Evolutionary conservation across 1,139 yeast species (phyloP), one percentile per base, ranked within the genome.

Genomic region (Protomyces macrosporus): DNA sequence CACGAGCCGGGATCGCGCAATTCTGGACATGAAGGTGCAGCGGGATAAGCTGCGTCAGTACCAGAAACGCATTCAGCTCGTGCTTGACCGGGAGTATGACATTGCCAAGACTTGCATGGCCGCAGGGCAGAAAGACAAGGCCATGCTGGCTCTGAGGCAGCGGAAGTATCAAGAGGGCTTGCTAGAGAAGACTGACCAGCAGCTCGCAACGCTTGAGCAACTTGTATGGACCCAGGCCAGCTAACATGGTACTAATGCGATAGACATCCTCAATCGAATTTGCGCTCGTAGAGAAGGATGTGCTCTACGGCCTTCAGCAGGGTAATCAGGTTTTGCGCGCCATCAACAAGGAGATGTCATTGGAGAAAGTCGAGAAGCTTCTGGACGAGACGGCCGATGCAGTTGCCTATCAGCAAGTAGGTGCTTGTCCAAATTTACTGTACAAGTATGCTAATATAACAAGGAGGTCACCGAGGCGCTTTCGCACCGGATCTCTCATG

Each of bases 381-480:
- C 76, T 91, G 82, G 97, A 91, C 72, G 95, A 89, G 65, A 81
- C 88, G 39, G 90, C 87, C 56, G 97, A 90, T 48, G 95, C 93
- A 64, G 79, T 86, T 30, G 79, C 86, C 48, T 87, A 87, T 72
- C 97, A 90, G 69, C 84, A 87, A 66, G 88, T 67, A 30, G 33
- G 65, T 53, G n/a, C n/a, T n/a, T 45, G 48, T 23, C 51, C 14
- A 10, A 23, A 14, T 48, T 7, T 33, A 34, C n/a, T 14, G 42
- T 50, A 50, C 35, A 50, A 45, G n/a, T 7, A 7, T 33, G 30
- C 37, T 39, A n/a, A n/a, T 50, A 16, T 52, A 32, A 33, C 37
- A 37, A 70, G 68, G 84, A 82, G 68, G 74, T 82, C 36, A 75
- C 80, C 60, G 79, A 76, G n/a, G 72, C 79, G 74, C 75, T 82